Evolutionary conservation across 805 yeast species (phyloP).

Genomic region (Zygosaccharomyces bisporus): DNA sequence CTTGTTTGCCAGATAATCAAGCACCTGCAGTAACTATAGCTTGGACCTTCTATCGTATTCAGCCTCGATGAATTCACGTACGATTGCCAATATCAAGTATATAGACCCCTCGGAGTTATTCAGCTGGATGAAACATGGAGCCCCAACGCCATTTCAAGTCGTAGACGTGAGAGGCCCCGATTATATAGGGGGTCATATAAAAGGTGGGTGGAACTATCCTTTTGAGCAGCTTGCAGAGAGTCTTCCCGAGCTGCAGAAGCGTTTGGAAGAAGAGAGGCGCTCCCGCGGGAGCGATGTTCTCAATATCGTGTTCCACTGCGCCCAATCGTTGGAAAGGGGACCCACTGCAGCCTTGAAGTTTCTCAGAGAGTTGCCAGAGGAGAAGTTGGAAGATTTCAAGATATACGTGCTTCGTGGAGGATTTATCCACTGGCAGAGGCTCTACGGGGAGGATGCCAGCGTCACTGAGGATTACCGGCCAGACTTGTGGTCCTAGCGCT

Average conservation of each 20-base stretch:
- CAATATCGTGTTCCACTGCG: slow-evolving; percentile 75
- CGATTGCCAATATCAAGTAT: slow-evolving; percentile 26
- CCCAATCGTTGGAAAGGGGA: slow-evolving; percentile 86
- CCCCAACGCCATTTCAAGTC: slow-evolving; percentile 36
- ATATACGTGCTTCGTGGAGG: slow-evolving; percentile 83
- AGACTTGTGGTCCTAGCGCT: slow-evolving; percentile 39
- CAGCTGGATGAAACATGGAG: slow-evolving; percentile 29
- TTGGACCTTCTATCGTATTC: neutral
- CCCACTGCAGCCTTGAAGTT: slow-evolving; percentile 77
- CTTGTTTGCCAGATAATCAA: neutral
- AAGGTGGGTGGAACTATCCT: slow-evolving; percentile 27
- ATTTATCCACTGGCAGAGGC: slow-evolving; percentile 75
- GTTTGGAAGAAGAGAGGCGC: slow-evolving; percentile 32
- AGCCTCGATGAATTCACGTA: slow-evolving; percentile 12
- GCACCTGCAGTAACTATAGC: neutral
- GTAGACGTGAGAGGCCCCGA: slow-evolving; percentile 88
- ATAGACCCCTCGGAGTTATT: slow-evolving; percentile 26
- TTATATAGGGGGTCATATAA: slow-evolving; percentile 56
- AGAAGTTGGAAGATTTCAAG: slow-evolving; percentile 37
- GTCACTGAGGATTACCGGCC: slow-evolving; percentile 62
- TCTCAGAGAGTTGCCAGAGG: slow-evolving; percentile 32
- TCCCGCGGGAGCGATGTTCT: slow-evolving; percentile 22
- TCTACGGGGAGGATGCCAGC: slow-evolving; percentile 60
- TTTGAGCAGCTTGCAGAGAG: slow-evolving; percentile 53
- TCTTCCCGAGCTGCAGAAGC: slow-evolving; percentile 50